Evolutionary conservation across 345 rosid genomes (phyloP), one percentile per base, ranked within the genome.

Genomic region (Anacardium occidentale): DNA sequence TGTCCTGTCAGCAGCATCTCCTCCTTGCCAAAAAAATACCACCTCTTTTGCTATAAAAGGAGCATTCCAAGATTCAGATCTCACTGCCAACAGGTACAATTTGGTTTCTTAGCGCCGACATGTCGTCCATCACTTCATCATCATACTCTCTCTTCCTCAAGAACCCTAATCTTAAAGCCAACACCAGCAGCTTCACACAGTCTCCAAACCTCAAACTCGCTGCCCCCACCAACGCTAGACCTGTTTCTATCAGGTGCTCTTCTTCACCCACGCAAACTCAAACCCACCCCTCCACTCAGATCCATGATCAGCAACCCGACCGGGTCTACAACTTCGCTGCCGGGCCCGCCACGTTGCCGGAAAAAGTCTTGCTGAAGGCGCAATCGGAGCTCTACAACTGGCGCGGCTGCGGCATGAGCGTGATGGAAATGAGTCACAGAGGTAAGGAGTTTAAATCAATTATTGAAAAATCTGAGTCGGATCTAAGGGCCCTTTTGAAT

Each of bases 391-490:
- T 94, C 63, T 90, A 83, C 83, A 78, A 81, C 85, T 92, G 97
- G 97, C 87, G 77, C 12, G 97, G 95, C 78, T 94, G 91, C 70
- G 97, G 98, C 52, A 90, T 94, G 98, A 92, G 97, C 74, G 97
- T 94, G 12, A 94, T 90, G 98, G 98, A 94, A 69, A 94, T 94
- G 98, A 92, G 98, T 83, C 98, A 94, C 80, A 76, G 98, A 2
- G 98, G 97, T 3, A 92, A 92, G 76, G 91, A 94, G 25, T 94
- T 92, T 70, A 86, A 84, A 62, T 94, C 97, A 2, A 92, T 91
- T 25, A 93, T 93, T 63, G 89, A 91, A 45, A 93, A 94, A 70
- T 97, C 98, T 0, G 98, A 94, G 75, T 73, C 91, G 2, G 97
- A 92, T 85, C 98, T 94, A 64, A 85, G 97, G 21, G 10, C 84